These are phyloP conservation scores for Phytophthora chlamydospora DNA, from an alignment of 352 stramenopile species.

Conservation along the genomic window DNA sequence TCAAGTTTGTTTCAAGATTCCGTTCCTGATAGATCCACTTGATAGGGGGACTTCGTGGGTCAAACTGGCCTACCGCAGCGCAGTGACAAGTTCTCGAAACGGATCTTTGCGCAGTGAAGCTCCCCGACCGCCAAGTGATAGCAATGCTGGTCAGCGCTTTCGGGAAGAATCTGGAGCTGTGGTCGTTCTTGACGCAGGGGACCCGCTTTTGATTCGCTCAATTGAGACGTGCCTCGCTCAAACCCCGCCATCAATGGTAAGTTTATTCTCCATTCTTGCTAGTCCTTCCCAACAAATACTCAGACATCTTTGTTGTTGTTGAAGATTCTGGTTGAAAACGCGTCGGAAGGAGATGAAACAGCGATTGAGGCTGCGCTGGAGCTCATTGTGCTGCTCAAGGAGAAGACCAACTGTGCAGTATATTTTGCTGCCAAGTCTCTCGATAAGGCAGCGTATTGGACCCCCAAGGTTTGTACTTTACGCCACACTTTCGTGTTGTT, in stretches of 20 bases:
- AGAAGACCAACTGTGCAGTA: constrained; percentile 45
- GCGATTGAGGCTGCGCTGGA: constrained; percentile 45
- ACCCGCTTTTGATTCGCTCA: constrained; percentile 37
- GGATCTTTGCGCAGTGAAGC: constrained; percentile 2
- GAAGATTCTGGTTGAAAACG: constrained; percentile 60
- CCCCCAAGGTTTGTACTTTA: constrained; percentile 45
- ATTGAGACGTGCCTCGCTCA: constrained; percentile 57
- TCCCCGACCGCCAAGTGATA: constrained; percentile 6
- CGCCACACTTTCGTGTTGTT: neutral
- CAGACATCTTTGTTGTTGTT: constrained; percentile 12
- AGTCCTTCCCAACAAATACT: neutral
- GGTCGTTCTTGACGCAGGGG: constrained; percentile 51
- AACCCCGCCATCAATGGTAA: constrained; percentile 32
- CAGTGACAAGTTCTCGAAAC: constrained; percentile 3
- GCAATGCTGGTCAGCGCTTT: constrained; percentile 4
- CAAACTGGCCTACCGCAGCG: constrained; percentile 33
- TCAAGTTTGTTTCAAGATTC: constrained; percentile 51
- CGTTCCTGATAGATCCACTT: constrained; percentile 63
- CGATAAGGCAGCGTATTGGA: constrained; percentile 41
- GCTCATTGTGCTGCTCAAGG: constrained; percentile 43
- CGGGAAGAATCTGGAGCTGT: constrained; percentile 22
- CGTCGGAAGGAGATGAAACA: constrained; percentile 48
- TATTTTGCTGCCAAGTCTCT: constrained; percentile 54
- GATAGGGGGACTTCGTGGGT: constrained; percentile 42
- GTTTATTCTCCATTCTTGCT: neutral